These are phyloP conservation scores for Fraxinus cuspidata DNA, from an alignment of 257 asterid genomes.

Conservation along the genomic window DNA sequence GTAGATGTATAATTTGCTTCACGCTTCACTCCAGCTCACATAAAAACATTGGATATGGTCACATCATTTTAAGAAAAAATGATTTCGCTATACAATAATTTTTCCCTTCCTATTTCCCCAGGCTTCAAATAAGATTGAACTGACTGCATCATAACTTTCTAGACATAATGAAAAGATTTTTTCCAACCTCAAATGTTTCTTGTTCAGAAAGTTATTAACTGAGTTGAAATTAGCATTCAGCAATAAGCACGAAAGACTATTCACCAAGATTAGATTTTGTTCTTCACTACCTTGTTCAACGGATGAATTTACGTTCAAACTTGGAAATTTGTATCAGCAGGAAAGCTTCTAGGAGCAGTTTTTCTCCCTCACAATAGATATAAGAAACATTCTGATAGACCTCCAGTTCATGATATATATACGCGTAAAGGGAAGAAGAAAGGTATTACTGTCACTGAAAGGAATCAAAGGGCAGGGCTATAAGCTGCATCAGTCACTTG, in stretches of 20 bases:
- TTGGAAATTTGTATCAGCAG: background rate
- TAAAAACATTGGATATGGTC: background rate
- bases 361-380: background rate
- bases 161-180: background rate
- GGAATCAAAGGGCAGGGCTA: no score
- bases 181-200: background rate
- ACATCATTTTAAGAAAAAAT: background rate
- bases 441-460: no score
- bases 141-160: background rate
- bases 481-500: no score
- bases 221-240: background rate
- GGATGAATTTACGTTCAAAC: background rate
- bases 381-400: background rate
- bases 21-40: background rate
- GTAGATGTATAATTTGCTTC: background rate
- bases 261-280: background rate
- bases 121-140: background rate
- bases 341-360: background rate
- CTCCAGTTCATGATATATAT: no score
- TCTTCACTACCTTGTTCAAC: background rate
- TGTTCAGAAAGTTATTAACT: background rate
- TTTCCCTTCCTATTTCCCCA: background rate
- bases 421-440: no score
- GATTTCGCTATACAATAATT: no score
- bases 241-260: background rate